Evolutionary conservation across 2,329 filamentous ascomycete genomes (phyloP), one percentile per base, ranked within the genome.

Genomic region (Rhytidhysteron rufulum): DNA sequence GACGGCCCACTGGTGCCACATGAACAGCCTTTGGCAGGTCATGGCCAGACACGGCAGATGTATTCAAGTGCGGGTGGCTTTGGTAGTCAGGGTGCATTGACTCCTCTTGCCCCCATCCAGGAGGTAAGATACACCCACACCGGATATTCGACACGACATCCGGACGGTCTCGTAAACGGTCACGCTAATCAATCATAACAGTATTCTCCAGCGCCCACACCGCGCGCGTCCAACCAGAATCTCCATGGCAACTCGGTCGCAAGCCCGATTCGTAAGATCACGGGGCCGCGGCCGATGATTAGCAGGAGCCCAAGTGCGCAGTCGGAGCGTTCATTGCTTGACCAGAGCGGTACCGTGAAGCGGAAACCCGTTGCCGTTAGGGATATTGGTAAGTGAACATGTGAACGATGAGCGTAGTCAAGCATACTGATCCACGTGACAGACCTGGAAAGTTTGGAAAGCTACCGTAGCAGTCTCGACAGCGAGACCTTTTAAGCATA

Each of bases 1-100:
- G 73, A 79, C 17, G 79, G 77, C 0, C 79, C 80, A 5, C 63
- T 83, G 33, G 65, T 83, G 17, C 79, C 80, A 11, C 64, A 60
- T 63, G 19, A 73, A 18, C 45, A 48, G 25, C 53, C 60, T 3
- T 59, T 65, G 42, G 62, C 60, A 3, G 61, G 62, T 27, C 62
- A 63, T 34, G 62, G 62, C 30, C 60, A 64, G 44, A 58, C 62
- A 4, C 57, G 60, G 44, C 59, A 61, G 43, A 67, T 64, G 64
- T 66, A 63, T 44, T 63, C 55, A 51, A 56, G 52, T 25, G 57
- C 58, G 4, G 63, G 60, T 34, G 58, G 63, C 41, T 60, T 62
- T 41, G 60, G 64, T 9, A 58, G 53, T 31, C 62, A 63, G 43
- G 62, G 60, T 34, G 58, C 52, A 11, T 36, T 67, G 51, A 65